A percentile compares a stretch with the other conserved stretches of the same genome.
Evolutionary conservation across 2,329 filamentous ascomycete genomes (phyloP).

Genomic region (Parasarocladium wereldwijsianum): DNA sequence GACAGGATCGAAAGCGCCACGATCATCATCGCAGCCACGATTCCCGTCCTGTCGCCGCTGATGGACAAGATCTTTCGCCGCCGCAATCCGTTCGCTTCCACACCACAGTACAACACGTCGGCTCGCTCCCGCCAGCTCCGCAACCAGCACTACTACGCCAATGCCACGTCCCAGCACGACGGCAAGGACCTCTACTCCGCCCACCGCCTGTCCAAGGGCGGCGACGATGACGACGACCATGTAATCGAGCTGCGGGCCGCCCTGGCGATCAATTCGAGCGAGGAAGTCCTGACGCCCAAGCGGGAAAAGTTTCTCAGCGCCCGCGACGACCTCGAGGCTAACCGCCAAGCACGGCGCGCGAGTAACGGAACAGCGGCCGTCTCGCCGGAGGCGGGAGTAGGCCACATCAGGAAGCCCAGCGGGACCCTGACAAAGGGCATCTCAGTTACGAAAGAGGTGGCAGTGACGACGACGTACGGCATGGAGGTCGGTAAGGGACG

Average conservation of each 20-base stretch:
- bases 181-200: background rate
- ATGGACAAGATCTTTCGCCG: conserved; percentile 9
- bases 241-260: background rate
- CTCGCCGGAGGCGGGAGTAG: background rate
- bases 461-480: background rate
- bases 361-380: background rate
- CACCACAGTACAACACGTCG: too few species aligned
- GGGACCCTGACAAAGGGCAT: background rate
- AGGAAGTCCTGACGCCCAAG: conserved; percentile 1
- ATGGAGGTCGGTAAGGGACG: background rate
- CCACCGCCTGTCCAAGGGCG: background rate
- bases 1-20: conserved; percentile 13
- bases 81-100: conserved; percentile 3
- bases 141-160: background rate
- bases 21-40: conserved; percentile 15
- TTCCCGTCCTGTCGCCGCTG: conserved; percentile 14
- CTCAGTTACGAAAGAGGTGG: background rate
- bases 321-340: conserved; percentile 2
- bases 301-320: background rate
- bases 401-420: background rate
- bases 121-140: background rate
- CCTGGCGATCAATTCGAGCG: background rate
- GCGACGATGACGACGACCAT: background rate
- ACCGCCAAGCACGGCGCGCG: background rate
- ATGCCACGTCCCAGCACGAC: background rate